Conservation (phyloP, 2,329 filamentous ascomycete species). For the Dactylellina drechsleri region DNA sequence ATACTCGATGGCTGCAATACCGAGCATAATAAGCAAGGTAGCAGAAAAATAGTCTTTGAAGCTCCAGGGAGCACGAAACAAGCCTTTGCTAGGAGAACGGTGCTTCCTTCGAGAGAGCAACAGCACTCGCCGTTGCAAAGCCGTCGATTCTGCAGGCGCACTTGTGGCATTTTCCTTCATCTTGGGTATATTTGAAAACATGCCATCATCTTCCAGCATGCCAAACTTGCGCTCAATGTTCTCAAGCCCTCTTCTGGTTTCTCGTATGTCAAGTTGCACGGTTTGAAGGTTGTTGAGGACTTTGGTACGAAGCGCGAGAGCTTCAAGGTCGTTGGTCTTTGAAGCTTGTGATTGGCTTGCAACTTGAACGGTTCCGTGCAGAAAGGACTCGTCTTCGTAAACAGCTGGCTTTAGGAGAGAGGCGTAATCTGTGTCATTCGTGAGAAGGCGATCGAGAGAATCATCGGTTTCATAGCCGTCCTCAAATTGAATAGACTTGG, state of each 20-base stretch:
- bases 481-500: conserved; percentile 41
- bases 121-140: conserved; percentile 8
- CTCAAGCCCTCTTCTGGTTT: conserved; percentile 48
- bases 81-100: conserved; percentile 2
- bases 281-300: conserved; percentile 49
- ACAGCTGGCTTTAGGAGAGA: conserved; percentile 40
- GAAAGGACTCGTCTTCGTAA: conserved; percentile 51
- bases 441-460: conserved; percentile 44
- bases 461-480: conserved; percentile 54
- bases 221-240: conserved; percentile 50
- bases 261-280: conserved; percentile 45
- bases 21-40: conserved; percentile 22
- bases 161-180: conserved; percentile 3
- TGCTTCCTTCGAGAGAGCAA: conserved; percentile 27
- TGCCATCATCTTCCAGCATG: conserved; percentile 43
- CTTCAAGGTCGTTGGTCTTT: conserved; percentile 27
- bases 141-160: background rate
- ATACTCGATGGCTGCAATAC: conserved; percentile 32
- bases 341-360: conserved; percentile 12
- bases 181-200: conserved; percentile 14
- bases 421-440: conserved; percentile 47
- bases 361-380: conserved; percentile 40
- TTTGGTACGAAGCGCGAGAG: conserved; percentile 41
- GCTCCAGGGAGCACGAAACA: conserved; percentile 40
- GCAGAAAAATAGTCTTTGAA: conserved; percentile 50